Evolutionary conservation across 305 asterid genomes (phyloP).

Genomic region (Striga hermonthica): DNA sequence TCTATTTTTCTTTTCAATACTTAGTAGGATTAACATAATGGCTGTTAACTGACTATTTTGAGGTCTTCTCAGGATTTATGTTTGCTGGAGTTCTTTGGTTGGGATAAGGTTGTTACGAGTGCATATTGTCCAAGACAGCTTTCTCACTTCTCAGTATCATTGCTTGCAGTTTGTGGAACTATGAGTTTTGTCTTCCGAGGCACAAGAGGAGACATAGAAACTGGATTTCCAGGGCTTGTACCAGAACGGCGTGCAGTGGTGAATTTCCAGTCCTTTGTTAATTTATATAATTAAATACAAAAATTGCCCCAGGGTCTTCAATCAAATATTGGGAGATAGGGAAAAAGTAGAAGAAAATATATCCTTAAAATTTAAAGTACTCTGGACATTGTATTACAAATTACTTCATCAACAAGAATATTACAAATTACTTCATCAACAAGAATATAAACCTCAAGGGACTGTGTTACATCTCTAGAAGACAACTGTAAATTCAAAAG

Average conservation of each 20-base stretch:
- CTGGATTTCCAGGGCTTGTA: constrained; percentile 82
- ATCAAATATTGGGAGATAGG: no score
- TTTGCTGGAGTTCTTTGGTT: constrained; percentile 1
- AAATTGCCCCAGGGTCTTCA: not conserved
- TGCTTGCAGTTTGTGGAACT: constrained; percentile 34
- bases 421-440: not conserved
- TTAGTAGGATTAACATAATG: constrained; percentile 24
- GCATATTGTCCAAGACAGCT: constrained; percentile 4
- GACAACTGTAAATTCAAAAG: not conserved
- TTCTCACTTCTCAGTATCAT: constrained; percentile 18
- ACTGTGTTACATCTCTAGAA: not conserved
- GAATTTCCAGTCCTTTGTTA: constrained; percentile 29
- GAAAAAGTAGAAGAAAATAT: not conserved
- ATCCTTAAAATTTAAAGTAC: not conserved
- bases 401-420: not conserved
- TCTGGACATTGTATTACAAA: not conserved
- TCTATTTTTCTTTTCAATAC: constrained; percentile 2
- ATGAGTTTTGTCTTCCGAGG: constrained; percentile 98
- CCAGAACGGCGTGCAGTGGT: constrained; percentile 91
- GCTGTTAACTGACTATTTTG: constrained; percentile 17
- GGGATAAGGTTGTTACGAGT: not conserved
- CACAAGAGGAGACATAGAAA: constrained; percentile 80
- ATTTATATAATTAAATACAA: not conserved
- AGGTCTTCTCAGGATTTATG: constrained; percentile 24
- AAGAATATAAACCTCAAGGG: not conserved